Evolutionary conservation across 768 basidiomycete species (phyloP), one percentile per base, ranked within the genome.

Genomic region (Aureoboletus auriporus): DNA sequence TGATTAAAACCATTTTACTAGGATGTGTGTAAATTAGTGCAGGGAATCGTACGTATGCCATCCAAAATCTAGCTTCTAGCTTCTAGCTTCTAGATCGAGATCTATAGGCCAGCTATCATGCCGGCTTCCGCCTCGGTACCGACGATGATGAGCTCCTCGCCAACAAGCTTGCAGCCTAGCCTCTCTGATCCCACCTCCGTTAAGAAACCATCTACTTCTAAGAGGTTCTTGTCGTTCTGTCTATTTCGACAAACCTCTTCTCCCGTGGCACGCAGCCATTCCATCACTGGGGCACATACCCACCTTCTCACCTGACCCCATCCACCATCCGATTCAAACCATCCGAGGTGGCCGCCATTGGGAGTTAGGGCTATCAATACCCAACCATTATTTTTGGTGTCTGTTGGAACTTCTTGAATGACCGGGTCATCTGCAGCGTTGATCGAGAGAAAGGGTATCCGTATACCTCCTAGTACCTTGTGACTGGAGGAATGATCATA

Each of bases 381-480:
- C 59, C 76, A 76, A 6, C 71, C 71, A 54, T 79, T 80, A 23
- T 71, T 74, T 48, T 71, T 74, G 7, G 71, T 73, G 49, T 82
- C 74, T 63, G 76, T 73, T 28, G 86, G 86, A 34, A 84, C 72
- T 46, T 78, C 71, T 39, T 72, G 74, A 17, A 89, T 82, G 36
- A 91, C 76, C 16, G 89, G 89, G 65, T 91, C 89, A 63, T 91
- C 86, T 20, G 75, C 76, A 14, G 89, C 77, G 59, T 85, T 88
- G 49, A 92, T 75, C 6, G 83, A 78, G 8, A 93, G 75, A 65
- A 83, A 84, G 12, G 91, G 91, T 28, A 92, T 79, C 38, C 71
- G 73, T 54, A 93, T 75, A 47, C 77, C 69, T 46, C 67, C 65
- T 26, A 90, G 67, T 42, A 80, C 71, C 34, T 79, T 63, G 64